Percentiles rank a stretch among this genome's conserved stretches.
Conservation (phyloP, 305 asterid species). For the Solanum aculeatissimum region DNA sequence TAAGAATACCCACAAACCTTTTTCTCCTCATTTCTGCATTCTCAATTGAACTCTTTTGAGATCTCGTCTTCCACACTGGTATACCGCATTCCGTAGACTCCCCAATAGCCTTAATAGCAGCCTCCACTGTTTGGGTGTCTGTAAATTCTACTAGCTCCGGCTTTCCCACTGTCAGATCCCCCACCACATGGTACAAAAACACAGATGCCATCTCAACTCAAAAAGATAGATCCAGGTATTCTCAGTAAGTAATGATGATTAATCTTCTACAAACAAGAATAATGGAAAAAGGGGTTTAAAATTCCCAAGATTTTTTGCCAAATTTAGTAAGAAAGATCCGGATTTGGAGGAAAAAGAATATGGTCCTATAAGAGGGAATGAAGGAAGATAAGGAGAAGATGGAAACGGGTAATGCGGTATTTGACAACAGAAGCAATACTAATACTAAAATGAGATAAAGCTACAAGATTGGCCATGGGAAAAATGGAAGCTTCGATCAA, state of each 20-base stretch:
- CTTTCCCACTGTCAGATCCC: slow-evolving; percentile 98
- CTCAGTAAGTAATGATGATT: background rate
- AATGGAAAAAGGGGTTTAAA: background rate
- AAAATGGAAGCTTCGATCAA: background rate
- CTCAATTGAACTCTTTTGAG: slow-evolving; percentile 43
- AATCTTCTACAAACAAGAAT: background rate
- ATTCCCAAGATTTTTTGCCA: background rate
- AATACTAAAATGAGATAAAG: background rate
- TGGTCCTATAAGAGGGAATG: slow-evolving; percentile 34
- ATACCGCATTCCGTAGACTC: slow-evolving; percentile 88
- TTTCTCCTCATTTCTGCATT: slow-evolving; percentile 63
- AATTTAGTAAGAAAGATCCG: background rate
- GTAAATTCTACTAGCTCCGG: slow-evolving; percentile 81
- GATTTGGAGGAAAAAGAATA: background rate
- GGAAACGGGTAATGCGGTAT: slow-evolving; percentile 32
- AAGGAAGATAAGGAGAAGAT: slow-evolving; percentile 40
- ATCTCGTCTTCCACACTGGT: slow-evolving; percentile 79
- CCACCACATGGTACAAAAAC: slow-evolving; percentile 92
- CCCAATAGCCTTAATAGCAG: slow-evolving; percentile 75
- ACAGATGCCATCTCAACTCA: slow-evolving; percentile 52
- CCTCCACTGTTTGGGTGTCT: slow-evolving; percentile 74
- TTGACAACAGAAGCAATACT: background rate
- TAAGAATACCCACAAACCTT: slow-evolving; percentile 85
- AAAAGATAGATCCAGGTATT: background rate
- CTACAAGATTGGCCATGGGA: background rate